phyloP scores from a whole-genome alignment of 2,329 filamentous ascomycete genomes.

The Aspergillus novoparasiticus region DNA sequence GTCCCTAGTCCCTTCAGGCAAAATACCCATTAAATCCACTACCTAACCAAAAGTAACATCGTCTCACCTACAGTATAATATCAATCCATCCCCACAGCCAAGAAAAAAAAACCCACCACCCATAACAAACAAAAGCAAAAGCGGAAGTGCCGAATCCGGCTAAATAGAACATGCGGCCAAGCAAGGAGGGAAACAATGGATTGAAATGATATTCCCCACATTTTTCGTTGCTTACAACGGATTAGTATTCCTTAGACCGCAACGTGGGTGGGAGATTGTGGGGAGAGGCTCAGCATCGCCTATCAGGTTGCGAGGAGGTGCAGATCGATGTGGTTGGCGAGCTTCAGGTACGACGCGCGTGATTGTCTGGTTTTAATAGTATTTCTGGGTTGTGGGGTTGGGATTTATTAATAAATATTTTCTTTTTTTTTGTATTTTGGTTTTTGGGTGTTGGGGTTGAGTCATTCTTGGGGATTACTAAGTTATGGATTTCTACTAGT shows the following conservation, averaged over 20 bases:
- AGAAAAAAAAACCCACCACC: neutral
- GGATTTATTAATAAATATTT: neutral
- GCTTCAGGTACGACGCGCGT: neutral
- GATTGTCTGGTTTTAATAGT: neutral
- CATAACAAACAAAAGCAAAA: neutral
- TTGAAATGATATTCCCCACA: neutral
- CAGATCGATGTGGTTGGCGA: neutral
- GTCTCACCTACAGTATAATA: no score
- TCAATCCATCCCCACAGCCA: neutral
- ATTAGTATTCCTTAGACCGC: neutral
- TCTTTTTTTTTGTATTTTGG: neutral
- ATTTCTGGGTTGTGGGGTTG: neutral
- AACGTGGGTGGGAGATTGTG: neutral
- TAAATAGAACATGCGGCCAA: neutral
- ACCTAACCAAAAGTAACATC: no score
- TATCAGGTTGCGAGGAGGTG: neutral
- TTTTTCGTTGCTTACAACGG: neutral
- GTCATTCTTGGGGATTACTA: no score
- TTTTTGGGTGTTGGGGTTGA: no score
- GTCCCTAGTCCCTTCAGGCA: no score
- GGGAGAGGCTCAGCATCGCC: neutral
- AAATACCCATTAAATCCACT: no score
- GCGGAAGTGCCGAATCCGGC: neutral
- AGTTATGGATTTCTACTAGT: no score
- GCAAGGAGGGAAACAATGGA: neutral